A percentile compares a stretch with the other conserved stretches of the same genome.
Evolutionary conservation across 768 basidiomycete species (phyloP).

Genomic region (Pisolithus microcarpus): DNA sequence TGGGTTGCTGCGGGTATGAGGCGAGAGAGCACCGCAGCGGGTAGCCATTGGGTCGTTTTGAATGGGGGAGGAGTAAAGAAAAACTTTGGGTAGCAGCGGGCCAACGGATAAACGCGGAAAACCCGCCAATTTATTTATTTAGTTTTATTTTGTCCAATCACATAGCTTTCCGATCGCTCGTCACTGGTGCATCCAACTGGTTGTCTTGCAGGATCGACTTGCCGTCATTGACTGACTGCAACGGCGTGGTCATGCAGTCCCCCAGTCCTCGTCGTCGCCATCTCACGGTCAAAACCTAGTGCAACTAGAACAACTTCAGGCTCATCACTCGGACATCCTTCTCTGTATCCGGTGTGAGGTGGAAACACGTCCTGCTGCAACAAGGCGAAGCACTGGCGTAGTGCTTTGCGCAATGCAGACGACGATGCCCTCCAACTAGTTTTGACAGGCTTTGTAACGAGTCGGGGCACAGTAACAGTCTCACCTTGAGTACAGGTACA

Average conservation of each 20-base stretch:
- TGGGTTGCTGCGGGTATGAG: slow-evolving; percentile 42
- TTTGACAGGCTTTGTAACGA: no score
- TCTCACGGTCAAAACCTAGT: slow-evolving; percentile 64
- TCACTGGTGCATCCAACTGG: slow-evolving; percentile 56
- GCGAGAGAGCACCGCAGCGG: slow-evolving; percentile 58
- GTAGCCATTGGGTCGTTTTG: slow-evolving; percentile 42
- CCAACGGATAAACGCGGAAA: slow-evolving; percentile 21
- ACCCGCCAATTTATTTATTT: not conserved
- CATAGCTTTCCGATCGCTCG: slow-evolving; percentile 37
- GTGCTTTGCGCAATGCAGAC: slow-evolving; percentile 55
- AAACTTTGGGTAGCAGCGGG: slow-evolving; percentile 12
- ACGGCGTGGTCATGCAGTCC: slow-evolving; percentile 61
- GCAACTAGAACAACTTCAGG: slow-evolving; percentile 51
- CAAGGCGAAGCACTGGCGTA: slow-evolving; percentile 7
- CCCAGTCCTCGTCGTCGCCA: slow-evolving; percentile 69
- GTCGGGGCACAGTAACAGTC: no score
- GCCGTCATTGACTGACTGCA: slow-evolving; percentile 14
- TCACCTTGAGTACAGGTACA: slow-evolving; percentile 67
- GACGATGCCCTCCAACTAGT: slow-evolving; percentile 41
- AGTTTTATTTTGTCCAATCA: slow-evolving; percentile 41
- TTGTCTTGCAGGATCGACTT: not conserved
- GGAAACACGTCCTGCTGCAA: slow-evolving; percentile 37
- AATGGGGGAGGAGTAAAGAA: slow-evolving; percentile 20
- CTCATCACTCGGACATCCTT: slow-evolving; percentile 34
- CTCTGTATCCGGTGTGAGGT: slow-evolving; percentile 65